Conservation (phyloP, 768 basidiomycete genomes). For the Trametes sanguinea region DNA sequence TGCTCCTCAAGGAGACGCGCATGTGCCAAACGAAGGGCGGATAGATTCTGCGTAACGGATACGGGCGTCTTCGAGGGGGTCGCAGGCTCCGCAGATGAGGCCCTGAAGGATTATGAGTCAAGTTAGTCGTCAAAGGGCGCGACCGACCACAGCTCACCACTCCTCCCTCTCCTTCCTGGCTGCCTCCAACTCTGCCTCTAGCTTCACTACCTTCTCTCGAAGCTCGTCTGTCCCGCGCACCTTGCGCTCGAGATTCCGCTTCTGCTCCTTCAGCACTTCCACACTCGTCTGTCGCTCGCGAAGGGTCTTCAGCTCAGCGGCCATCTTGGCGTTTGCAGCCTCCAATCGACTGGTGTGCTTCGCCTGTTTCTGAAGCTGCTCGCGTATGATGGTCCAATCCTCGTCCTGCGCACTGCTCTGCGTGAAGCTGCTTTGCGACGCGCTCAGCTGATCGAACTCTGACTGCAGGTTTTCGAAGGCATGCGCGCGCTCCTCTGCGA, state of each 20-base stretch:
- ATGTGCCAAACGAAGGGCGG: slow-evolving; percentile 60
- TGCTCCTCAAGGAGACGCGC: slow-evolving; percentile 68
- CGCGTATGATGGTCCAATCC: slow-evolving; percentile 62
- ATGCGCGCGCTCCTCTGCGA: slow-evolving; percentile 44
- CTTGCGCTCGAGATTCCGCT: slow-evolving; percentile 60
- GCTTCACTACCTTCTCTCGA: slow-evolving; percentile 51
- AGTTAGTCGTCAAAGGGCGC: background rate
- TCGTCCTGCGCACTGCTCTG: slow-evolving; percentile 45
- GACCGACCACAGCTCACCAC: slow-evolving; percentile 43
- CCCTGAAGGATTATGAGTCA: slow-evolving; percentile 34
- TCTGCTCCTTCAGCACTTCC: slow-evolving; percentile 76
- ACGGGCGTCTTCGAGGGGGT: slow-evolving; percentile 51
- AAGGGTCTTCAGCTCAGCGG: slow-evolving; percentile 52
- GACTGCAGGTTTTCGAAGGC: slow-evolving; percentile 48
- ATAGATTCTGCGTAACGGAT: slow-evolving; percentile 57
- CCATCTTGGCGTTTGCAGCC: slow-evolving; percentile 55
- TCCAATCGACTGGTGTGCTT: slow-evolving; percentile 63
- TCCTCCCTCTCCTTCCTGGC: slow-evolving; percentile 56
- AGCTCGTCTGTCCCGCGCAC: slow-evolving; percentile 52
- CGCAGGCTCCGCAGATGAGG: slow-evolving; percentile 36
- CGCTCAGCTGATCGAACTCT: slow-evolving; percentile 48
- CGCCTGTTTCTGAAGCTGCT: slow-evolving; percentile 69
- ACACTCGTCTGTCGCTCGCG: slow-evolving; percentile 59
- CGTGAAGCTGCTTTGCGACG: slow-evolving; percentile 35
- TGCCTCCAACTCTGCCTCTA: slow-evolving; percentile 70